Conservation (phyloP, 192 early-diverging fungal genomes). For the Pilobolus umbonatus region DNA sequence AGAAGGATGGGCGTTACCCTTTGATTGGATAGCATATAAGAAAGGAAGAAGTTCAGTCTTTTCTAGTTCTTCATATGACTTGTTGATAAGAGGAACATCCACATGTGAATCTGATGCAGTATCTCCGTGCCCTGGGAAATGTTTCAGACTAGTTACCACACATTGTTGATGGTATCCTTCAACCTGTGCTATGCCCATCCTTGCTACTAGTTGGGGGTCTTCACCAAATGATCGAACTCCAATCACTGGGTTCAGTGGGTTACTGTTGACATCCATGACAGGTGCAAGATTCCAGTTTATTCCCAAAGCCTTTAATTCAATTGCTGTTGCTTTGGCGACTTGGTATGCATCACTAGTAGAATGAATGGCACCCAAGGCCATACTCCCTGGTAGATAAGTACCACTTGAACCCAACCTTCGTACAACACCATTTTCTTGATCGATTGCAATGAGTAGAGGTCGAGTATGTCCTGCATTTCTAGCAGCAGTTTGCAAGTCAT, state of each 20-base stretch:
- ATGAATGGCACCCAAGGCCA: conserved; percentile 33
- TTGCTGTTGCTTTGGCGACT: conserved; percentile 25
- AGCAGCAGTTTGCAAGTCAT: conserved; percentile 25
- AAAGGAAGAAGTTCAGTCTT: conserved; percentile 32
- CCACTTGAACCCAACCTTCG: conserved; percentile 29
- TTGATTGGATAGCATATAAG: conserved; percentile 16
- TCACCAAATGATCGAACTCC: conserved; percentile 38
- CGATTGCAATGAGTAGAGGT: conserved; percentile 32
- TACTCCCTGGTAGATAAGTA: conserved; percentile 39
- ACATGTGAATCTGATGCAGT: conserved; percentile 38
- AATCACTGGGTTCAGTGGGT: conserved; percentile 38
- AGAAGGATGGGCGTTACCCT: conserved; percentile 17
- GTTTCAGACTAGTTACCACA: conserved; percentile 34
- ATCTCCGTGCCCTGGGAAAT: conserved; percentile 40
- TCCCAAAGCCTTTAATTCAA: conserved; percentile 27
- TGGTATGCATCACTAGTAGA: conserved; percentile 16
- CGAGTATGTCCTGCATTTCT: conserved; percentile 28
- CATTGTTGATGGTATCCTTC: conserved; percentile 22
- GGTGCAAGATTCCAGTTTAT: conserved; percentile 39
- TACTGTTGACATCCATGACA: conserved; percentile 38
- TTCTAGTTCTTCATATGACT: conserved; percentile 26
- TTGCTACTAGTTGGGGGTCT: conserved; percentile 26
- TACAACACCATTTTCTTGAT: conserved; percentile 41
- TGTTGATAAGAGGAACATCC: conserved; percentile 36
- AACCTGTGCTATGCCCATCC: conserved; percentile 27